phyloP scores from a whole-genome alignment of 345 rosid species.

The Acer saccharum region DNA sequence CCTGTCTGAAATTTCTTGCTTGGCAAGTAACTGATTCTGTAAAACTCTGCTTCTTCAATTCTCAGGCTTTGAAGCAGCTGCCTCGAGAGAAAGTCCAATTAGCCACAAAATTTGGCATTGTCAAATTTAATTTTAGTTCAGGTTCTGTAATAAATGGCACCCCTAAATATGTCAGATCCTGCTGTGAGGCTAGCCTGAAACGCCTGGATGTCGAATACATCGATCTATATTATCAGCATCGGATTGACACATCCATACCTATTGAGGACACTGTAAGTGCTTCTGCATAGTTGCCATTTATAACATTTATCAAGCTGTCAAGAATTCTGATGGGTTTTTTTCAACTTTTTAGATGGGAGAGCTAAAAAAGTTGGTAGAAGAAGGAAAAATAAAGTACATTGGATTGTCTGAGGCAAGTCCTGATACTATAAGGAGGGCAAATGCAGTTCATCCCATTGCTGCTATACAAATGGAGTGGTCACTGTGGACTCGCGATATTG shows the following conservation, averaged over 20 bases:
- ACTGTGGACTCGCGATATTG: too few relatives aligned
- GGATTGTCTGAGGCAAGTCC: too few relatives aligned
- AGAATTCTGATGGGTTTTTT: too few relatives aligned
- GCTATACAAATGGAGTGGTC: too few relatives aligned
- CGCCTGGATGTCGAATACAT: slow-evolving; percentile 38
- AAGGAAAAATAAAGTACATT: too few relatives aligned
- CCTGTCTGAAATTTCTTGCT: too few relatives aligned
- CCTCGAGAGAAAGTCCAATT: slow-evolving; percentile 39
- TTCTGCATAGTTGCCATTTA: background rate
- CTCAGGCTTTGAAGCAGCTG: slow-evolving; percentile 39
- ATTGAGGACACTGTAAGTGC: slow-evolving; percentile 40
- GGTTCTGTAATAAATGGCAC: slow-evolving; percentile 11
- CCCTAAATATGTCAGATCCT: slow-evolving; percentile 32
- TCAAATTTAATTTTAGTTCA: background rate
- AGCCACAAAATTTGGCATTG: slow-evolving; percentile 43
- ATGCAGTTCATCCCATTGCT: too few relatives aligned
- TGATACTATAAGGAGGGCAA: too few relatives aligned
- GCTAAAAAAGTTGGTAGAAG: too few relatives aligned
- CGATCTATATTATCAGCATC: slow-evolving; percentile 42
- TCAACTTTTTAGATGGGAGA: too few relatives aligned
- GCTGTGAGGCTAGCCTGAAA: slow-evolving; percentile 36
- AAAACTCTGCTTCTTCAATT: background rate
- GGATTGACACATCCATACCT: slow-evolving; percentile 25
- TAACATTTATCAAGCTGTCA: too few relatives aligned
- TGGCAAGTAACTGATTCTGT: too few relatives aligned